Evolutionary conservation across 192 early-diverging fungal genomes (phyloP).

Genomic region (Coemansia sp.): DNA sequence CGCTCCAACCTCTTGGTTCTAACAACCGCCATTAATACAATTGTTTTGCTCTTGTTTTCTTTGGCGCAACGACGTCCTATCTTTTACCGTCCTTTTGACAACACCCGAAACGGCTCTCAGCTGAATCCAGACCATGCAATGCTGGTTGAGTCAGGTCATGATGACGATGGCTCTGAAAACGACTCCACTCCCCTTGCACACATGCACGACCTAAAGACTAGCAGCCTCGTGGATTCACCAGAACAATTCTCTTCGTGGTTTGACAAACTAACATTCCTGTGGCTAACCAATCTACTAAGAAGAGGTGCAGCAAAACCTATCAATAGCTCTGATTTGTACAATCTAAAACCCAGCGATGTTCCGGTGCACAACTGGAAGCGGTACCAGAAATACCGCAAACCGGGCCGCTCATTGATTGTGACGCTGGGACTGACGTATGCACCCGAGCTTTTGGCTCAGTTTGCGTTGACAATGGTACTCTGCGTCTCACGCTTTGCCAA

Average conservation of each 20-base stretch:
- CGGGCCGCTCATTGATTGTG: slow-evolving; percentile 26
- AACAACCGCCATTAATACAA: background rate
- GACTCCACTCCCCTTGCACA: too few relatives aligned
- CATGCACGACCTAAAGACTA: too few relatives aligned
- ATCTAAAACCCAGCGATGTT: slow-evolving; percentile 55
- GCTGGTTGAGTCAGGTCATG: too few relatives aligned
- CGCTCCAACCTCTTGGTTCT: too few relatives aligned
- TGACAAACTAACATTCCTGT: slow-evolving; percentile 50
- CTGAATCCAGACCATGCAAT: background rate
- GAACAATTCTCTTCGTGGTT: slow-evolving; percentile 15
- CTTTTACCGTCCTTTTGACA: background rate
- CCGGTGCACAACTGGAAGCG: slow-evolving; percentile 45
- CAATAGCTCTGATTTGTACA: slow-evolving; percentile 61
- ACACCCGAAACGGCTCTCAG: background rate
- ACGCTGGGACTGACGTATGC: slow-evolving; percentile 47
- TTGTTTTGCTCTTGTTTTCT: slow-evolving; percentile 14
- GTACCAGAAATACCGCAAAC: slow-evolving; percentile 14
- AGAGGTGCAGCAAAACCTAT: slow-evolving; percentile 57
- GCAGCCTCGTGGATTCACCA: too few relatives aligned
- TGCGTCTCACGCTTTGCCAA: slow-evolving; percentile 49
- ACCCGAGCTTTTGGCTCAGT: slow-evolving; percentile 48
- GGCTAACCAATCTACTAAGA: slow-evolving; percentile 64
- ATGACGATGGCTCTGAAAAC: background rate
- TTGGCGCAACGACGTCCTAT: background rate
- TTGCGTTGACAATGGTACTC: slow-evolving; percentile 35